Percentiles rank a stretch among this genome's conserved stretches.
Conservation (phyloP, 192 early-diverging fungal species). For the Phycomyces nitens region DNA sequence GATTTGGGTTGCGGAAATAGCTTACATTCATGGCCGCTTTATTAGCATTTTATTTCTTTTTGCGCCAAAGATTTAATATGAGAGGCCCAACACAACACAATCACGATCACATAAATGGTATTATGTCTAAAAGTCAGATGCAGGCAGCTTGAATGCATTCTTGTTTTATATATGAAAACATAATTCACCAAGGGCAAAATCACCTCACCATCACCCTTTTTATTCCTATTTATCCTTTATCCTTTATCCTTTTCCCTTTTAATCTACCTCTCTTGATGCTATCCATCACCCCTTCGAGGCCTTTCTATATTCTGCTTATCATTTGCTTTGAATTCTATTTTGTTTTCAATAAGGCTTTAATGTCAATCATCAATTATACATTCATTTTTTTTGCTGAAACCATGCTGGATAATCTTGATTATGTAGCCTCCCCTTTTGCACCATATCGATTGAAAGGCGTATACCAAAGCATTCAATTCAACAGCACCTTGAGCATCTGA, state of each 20-base stretch:
- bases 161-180: background rate
- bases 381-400: too few relatives aligned
- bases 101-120: too few relatives aligned
- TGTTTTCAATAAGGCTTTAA: background rate
- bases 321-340: background rate
- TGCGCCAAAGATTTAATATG: background rate
- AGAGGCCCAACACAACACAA: too few relatives aligned
- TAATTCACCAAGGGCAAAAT: conserved; percentile 19
- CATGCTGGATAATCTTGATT: too few relatives aligned
- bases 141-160: background rate
- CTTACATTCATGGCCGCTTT: too few relatives aligned
- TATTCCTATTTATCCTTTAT: background rate
- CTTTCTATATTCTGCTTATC: background rate
- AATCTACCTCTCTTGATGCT: background rate
- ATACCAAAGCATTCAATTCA: too few relatives aligned
- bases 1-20: background rate
- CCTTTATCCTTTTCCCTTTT: background rate
- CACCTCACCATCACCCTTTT: conserved; percentile 9
- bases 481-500: too few relatives aligned
- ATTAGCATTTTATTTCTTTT: background rate
- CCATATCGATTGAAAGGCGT: too few relatives aligned
- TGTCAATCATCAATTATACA: background rate
- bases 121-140: background rate
- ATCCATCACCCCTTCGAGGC: too few relatives aligned
- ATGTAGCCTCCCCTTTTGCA: too few relatives aligned